Evolutionary conservation across 805 yeast species (phyloP), one percentile per base, ranked within the genome.

Genomic region (Candida xiaguanensis): DNA sequence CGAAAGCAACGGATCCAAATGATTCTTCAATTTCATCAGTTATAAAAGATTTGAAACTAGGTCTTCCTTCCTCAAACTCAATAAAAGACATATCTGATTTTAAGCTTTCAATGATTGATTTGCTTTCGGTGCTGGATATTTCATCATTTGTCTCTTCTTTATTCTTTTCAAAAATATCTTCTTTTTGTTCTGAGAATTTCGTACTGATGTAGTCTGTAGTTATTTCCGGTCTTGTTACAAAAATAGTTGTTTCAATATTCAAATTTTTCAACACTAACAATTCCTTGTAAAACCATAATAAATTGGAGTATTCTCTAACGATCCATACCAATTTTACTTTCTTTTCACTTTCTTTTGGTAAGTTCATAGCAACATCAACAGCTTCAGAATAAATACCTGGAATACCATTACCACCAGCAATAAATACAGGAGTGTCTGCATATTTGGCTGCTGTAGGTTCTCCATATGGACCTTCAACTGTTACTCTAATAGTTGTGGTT

Each of bases 261-360:
- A 51, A 43, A 4, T 42, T 47, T 19, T 49, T 48, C 34, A 69
- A 53, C 5, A 39, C 27, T 4, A 28, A 38, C 29, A 68, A 48
- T 43, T 77, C 81, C 3, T 65, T 62, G 16, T 54, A 51, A 41
- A 74, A 74, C 77, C 80, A 72, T 2, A 50, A 45, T 1, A 85
- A 50, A 7, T 80, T 69, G 20, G 59, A 56, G 42, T 68, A 63
- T 20, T 78, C 76, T 40, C 81, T 65, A 6, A 84, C 67, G 5
- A 74, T 70, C 95, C 95, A 87, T 27, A 75, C 59, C 38, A 85
- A 65, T 39, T 74, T 72, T 20, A 66, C n/a, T n/a, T n/a, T n/a
- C n/a, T n/a, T n/a, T 31, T 11, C 39, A 34, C 34, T 51, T 50
- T 14, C 50, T 44, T 13, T 31, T 20, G 1, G 27, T n/a, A 5